These are phyloP conservation scores for Arachnopeziza araneosa DNA, from an alignment of 2,329 filamentous ascomycete genomes.

Conservation along the genomic window DNA sequence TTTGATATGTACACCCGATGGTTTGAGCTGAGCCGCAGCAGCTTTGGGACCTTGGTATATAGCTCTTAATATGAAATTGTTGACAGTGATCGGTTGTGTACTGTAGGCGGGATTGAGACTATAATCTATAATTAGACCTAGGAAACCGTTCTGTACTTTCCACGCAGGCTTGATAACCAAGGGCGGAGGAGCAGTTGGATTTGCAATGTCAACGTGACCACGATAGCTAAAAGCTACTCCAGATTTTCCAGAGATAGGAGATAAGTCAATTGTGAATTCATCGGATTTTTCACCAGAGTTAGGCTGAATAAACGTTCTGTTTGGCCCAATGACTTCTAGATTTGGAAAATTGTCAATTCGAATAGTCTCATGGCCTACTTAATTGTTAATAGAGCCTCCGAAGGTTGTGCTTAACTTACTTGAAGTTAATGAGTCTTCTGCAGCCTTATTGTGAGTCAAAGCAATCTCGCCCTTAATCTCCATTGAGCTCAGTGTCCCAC, in stretches of 20 bases:
- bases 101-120: constrained; percentile 63
- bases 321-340: constrained; percentile 91
- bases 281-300: constrained; percentile 60
- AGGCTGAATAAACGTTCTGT: constrained; percentile 82
- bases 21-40: constrained; percentile 68
- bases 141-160: constrained; percentile 79
- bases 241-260: constrained; percentile 61
- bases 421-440: constrained; percentile 36
- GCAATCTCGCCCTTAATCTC: constrained; percentile 85
- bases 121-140: constrained; percentile 83
- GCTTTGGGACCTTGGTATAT: constrained; percentile 64
- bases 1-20: constrained; percentile 70
- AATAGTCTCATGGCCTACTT: constrained; percentile 57
- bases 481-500: constrained; percentile 63
- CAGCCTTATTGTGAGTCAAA: constrained; percentile 64
- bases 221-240: constrained; percentile 90
- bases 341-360: constrained; percentile 80
- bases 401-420: constrained; percentile 34
- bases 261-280: constrained; percentile 72
- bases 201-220: constrained; percentile 62
- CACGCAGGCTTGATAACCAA: constrained; percentile 59
- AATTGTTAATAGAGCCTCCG: constrained; percentile 7
- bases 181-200: constrained; percentile 50
- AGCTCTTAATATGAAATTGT: constrained; percentile 70
- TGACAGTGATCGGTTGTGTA: constrained; percentile 49